Conservation (phyloP, 495 filamentous ascomycete genomes). For the Aspergillus nidulans region DNA sequence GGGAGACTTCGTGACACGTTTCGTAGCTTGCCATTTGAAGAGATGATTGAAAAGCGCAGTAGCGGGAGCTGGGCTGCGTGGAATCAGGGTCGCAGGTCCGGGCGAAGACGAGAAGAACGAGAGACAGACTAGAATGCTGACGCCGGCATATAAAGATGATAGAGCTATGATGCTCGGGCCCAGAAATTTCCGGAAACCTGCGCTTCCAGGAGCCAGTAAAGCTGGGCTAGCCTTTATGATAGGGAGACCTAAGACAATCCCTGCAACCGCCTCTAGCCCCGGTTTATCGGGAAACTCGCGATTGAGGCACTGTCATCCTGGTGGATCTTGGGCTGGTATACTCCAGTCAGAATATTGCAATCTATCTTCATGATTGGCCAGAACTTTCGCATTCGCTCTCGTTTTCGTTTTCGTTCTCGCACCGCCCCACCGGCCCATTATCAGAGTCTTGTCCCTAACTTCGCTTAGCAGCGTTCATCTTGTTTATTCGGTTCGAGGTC, state of each 20-base stretch:
- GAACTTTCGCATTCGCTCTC: slow-evolving; percentile 5
- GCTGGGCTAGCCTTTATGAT: neutral
- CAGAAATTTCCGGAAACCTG: neutral
- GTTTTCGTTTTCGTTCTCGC: slow-evolving; percentile 22
- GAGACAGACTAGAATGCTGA: neutral
- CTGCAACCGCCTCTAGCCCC: neutral
- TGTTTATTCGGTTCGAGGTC: neutral
- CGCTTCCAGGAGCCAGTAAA: neutral
- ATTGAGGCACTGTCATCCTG: slow-evolving; percentile 1
- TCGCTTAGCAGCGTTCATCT: neutral
- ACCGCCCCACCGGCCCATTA: neutral
- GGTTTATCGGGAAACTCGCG: neutral
- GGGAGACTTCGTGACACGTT: slow-evolving; percentile 45
- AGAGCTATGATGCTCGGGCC: neutral
- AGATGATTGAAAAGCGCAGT: neutral
- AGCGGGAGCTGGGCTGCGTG: neutral
- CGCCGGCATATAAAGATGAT: neutral
- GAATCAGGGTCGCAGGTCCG: slow-evolving; percentile 1
- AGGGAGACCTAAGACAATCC: neutral
- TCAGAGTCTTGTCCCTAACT: neutral
- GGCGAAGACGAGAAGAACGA: neutral
- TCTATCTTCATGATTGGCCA: slow-evolving; percentile 20
- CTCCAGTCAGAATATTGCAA: neutral
- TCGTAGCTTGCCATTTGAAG: slow-evolving; percentile 23
- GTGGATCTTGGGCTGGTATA: slow-evolving; percentile 11